Conservation (phyloP, 1,284 basidiomycete species). For the Bondarzewia mesenterica region DNA sequence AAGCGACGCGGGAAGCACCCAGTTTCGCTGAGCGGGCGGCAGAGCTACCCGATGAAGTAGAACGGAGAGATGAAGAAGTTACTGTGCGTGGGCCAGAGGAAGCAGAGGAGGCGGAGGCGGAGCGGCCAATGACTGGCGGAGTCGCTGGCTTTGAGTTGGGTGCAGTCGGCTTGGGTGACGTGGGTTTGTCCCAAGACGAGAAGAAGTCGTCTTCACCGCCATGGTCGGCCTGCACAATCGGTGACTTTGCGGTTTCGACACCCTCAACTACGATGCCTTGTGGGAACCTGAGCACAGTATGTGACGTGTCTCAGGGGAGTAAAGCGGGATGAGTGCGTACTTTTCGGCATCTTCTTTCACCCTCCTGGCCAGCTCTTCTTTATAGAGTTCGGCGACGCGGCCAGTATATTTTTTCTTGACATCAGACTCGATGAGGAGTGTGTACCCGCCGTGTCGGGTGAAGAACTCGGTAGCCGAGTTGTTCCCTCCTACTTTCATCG, state of each 20-base stretch:
- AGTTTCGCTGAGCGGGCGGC: constrained; percentile 28
- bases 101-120: constrained; percentile 32
- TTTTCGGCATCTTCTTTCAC: constrained; percentile 73
- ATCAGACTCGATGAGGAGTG: constrained; percentile 69
- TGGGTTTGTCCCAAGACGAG: constrained; percentile 89
- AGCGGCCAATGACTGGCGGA: constrained; percentile 50
- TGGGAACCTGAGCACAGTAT: constrained; percentile 48
- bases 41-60: constrained; percentile 24
- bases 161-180: constrained; percentile 41
- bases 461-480: constrained; percentile 87
- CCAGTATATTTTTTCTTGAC: constrained; percentile 88
- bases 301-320: neutral
- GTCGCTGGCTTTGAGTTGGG: constrained; percentile 42
- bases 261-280: constrained; percentile 77
- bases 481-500: constrained; percentile 97
- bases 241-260: constrained; percentile 33
- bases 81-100: constrained; percentile 48
- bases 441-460: constrained; percentile 73
- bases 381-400: constrained; percentile 81
- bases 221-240: constrained; percentile 19
- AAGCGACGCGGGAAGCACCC: constrained; percentile 49
- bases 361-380: constrained; percentile 81
- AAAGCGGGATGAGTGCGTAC: constrained; percentile 33
- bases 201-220: constrained; percentile 83
- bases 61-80: constrained; percentile 51